Conservation (phyloP, 2,329 filamentous ascomycete genomes). For the Claviceps digitariae region DNA sequence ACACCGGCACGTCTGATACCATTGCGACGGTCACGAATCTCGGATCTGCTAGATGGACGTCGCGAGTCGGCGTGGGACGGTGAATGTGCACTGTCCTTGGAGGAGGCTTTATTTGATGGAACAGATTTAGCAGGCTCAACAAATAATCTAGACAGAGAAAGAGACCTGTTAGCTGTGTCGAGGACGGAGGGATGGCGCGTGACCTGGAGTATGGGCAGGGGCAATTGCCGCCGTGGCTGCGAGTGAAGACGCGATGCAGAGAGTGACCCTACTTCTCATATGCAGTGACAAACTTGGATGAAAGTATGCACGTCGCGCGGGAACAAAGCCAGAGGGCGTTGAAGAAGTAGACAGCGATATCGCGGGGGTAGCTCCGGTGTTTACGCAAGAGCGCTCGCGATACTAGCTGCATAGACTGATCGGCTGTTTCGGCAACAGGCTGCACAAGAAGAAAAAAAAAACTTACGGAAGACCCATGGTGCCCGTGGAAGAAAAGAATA, state of each 20-base stretch:
- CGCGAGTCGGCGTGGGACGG: conserved; percentile 28
- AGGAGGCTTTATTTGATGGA: conserved; percentile 21
- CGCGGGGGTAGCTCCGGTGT: background rate
- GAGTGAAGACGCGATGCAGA: conserved; percentile 6
- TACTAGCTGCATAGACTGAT: background rate
- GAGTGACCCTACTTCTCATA: background rate
- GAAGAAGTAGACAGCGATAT: background rate
- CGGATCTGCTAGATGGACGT: conserved; percentile 18
- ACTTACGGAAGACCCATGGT: conserved; percentile 37
- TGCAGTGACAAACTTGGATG: background rate
- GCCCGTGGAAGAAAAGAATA: background rate
- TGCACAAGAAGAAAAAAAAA: conserved; percentile 2
- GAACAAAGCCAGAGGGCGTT: background rate
- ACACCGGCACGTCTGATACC: conserved; percentile 12
- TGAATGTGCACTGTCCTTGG: conserved; percentile 17
- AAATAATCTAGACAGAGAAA: conserved; percentile 25
- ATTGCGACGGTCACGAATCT: conserved; percentile 18
- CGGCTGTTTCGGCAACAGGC: background rate
- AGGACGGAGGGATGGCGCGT: background rate
- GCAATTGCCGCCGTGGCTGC: background rate
- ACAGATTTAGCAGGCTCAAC: conserved; percentile 32
- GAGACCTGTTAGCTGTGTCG: conserved; percentile 7
- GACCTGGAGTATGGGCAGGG: background rate
- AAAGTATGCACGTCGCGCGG: background rate
- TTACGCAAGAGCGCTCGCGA: background rate